A percentile compares a stretch with the other conserved stretches of the same genome.
phyloP scores from a whole-genome alignment of 352 stramenopile genomes.

The Phytophthora tubulina region DNA sequence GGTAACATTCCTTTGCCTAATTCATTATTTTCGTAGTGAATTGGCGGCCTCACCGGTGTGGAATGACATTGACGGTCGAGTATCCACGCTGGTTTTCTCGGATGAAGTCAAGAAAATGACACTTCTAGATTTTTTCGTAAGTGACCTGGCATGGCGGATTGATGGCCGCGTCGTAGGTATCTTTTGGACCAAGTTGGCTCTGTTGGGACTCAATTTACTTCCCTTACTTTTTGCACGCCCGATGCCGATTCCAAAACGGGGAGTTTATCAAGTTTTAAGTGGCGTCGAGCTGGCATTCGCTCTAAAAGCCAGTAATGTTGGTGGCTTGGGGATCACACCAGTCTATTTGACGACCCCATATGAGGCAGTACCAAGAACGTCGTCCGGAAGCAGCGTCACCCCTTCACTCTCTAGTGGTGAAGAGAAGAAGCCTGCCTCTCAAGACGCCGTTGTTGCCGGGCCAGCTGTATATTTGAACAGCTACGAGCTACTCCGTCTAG shows the following conservation, averaged over 20 bases:
- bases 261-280: constrained; percentile 7
- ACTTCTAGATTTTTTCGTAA: constrained; percentile 36
- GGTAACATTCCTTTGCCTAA: constrained; percentile 3
- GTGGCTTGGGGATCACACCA: constrained; percentile 32
- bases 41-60: constrained; percentile 24
- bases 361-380: background rate
- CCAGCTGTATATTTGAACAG: constrained; percentile 10
- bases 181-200: constrained; percentile 37
- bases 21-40: constrained; percentile 19
- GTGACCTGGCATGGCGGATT: constrained; percentile 36
- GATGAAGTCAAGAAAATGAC: constrained; percentile 37
- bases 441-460: background rate
- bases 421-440: background rate
- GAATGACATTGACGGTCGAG: constrained; percentile 31
- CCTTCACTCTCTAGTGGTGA: background rate
- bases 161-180: constrained; percentile 42
- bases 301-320: constrained; percentile 32
- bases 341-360: background rate
- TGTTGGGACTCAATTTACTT: constrained; percentile 42
- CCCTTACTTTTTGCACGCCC: constrained; percentile 30
- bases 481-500: constrained; percentile 41
- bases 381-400: background rate
- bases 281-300: constrained; percentile 43
- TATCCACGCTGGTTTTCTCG: constrained; percentile 34
- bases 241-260: constrained; percentile 14